Base-by-base conservation (phyloP, 1,284 basidiomycete genomes). In the Sporisorium scitamineum region DNA sequence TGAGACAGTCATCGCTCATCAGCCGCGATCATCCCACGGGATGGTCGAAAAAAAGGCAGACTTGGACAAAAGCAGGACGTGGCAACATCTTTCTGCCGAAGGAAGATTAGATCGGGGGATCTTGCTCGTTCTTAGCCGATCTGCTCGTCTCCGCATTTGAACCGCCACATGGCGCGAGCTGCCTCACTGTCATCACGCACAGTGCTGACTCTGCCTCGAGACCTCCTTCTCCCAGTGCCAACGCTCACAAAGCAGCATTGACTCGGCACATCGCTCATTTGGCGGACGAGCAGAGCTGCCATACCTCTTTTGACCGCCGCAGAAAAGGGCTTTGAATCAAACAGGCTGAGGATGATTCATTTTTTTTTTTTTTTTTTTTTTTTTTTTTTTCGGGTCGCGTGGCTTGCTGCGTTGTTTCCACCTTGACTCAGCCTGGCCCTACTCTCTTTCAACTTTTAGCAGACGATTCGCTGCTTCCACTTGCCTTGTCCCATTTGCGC, bases 341-440 rank as follows among this genome's bases (percentile, higher is more conserved):
- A 18, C 16, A n/a, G n/a, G 37, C 37, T n/a, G n/a, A 39, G 37
- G 39, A 16, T 42, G 39, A 42, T 42, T 42, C 39, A 42, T 42
- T 42, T 42, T 42, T 42, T 42, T n/a, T 20, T 42, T 42, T 42
- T 42, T n/a, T n/a, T n/a, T n/a, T n/a, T n/a, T n/a, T n/a, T n/a
- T n/a, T n/a, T n/a, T n/a, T n/a, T n/a, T n/a, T 20, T 3, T 42
- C 37, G 37, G 37, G 37, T 39, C 37, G 37, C 37, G 37, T 39
- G 37, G 37, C 37, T 8, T 39, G 4, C 37, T 39, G 37, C 37
- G 1, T 39, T 2, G 4, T 20, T 20, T 5, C 39, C 39, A 9
- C n/a, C 18, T 42, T 42, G 39, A 42, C 39, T 42, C 39, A 42
- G 39, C 39, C 39, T 34, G 34, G 34, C 34, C 34, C 34, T 3